Base-by-base conservation (phyloP, 1,284 basidiomycete genomes). In the Boletus smithii region DNA sequence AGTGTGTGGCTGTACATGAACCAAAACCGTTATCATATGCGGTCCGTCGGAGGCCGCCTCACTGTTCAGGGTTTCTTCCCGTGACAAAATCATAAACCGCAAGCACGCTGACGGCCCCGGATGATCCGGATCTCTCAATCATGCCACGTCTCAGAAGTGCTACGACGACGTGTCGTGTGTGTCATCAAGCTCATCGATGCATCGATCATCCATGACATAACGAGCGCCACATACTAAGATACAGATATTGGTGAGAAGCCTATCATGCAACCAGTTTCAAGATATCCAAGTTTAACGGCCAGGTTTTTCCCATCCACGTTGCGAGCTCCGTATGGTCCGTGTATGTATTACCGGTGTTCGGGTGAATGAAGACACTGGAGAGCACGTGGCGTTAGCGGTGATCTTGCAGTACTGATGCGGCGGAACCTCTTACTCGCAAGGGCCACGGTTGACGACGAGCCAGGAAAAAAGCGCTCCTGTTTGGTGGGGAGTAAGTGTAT, bases 251-350 rank as follows among this genome's bases (percentile, higher is more conserved):
- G 8, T 9, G 30, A 18, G 8, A 46, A 45, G n/a, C 23, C 3
- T 33, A 34, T 41, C 22, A 30, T 2, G 8, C 16, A n/a, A 9
- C 10, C 13, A 1, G 24, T 17, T 60, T 66, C 51, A 76, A 49
- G 42, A 74, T 55, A 5, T 77, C 73, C 2, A 71, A 60, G 44
- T 75, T 59, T 37, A 88, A 59, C 0, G 81, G 78, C 72, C 78
- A 83, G 5, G 74, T 72, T 37, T 62, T 71, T 6, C 86, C 86
- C 63, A 89, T 85, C 87, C 86, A 89, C 0, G 81, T 75, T 46
- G 74, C 75, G 2, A 78, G 67, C 51, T 81, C 77, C 0, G 82
- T 81, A 55, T 88, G 86, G 57, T 88, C 87, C 48, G 55, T 72
- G 54, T 73, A 69, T 2, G 72, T 46, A 53, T 86, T 69, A 26